Base-by-base conservation (phyloP, 2,329 filamentous ascomycete species). In the Botryotinia convoluta region DNA sequence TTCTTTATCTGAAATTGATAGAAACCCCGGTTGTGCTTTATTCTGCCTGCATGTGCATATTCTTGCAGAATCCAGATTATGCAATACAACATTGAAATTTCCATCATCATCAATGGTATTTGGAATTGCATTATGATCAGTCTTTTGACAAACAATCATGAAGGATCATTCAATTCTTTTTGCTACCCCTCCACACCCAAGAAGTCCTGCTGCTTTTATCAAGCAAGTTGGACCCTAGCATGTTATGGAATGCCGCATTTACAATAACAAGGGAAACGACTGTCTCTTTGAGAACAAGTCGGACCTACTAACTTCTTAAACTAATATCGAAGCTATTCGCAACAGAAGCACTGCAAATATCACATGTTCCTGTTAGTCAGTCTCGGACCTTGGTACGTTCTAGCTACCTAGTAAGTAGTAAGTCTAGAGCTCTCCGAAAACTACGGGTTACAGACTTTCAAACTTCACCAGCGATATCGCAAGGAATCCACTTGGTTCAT, bases 241-340 rank as follows among this genome's bases (percentile, higher is more conserved):
- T 18, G n/a, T 29, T 29, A 29, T 18, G n/a, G n/a, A 57, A 57
- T 57, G 51, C 51, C n/a, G 51, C 51, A 57, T 57, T 57, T 18
- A 57, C 5, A 57, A 57, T 9, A 57, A 18, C 26, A 54, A 18
- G 51, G n/a, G n/a, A 57, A 48, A 14, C n/a, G 4, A 3, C n/a
- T 57, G n/a, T 29, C 26, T 57, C n/a, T 57, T 29, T 57, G n/a
- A 3, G n/a, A 18, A 29, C n/a, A 57, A 57, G n/a, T 32, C 39
- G 42, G n/a, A 29, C 29, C n/a, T 29, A 39, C 18, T 45, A n/a
- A 16, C 26, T 45, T n/a, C 7, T 32, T 39, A 20, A 35, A 18
- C 32, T 29, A 54, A 68, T 32, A n/a, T 54, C 51, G 64, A 54
- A 68, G 64, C 32, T 39, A 68, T 54, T 68, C 45, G 51, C 32